Evolutionary conservation across 768 basidiomycete species (phyloP).

Genomic region (Gymnopilus junonius): DNA sequence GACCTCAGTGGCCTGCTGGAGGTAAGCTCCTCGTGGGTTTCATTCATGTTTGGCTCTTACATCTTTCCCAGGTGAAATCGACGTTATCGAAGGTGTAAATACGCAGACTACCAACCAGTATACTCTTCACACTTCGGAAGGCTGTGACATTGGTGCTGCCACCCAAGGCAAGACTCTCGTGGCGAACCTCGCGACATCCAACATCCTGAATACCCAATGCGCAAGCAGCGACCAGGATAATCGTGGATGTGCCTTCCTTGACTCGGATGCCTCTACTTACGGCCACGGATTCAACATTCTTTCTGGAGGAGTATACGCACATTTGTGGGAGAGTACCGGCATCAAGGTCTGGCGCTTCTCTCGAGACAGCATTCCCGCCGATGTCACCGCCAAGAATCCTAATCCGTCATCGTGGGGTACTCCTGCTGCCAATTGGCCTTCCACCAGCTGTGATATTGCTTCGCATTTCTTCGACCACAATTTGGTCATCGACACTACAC

Average conservation of each 20-base stretch:
- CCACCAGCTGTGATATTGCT: conserved; percentile 50
- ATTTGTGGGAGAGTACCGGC: conserved; percentile 55
- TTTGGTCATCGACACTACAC: conserved; percentile 50
- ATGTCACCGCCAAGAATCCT: conserved; percentile 50
- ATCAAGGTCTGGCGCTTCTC: conserved; percentile 64
- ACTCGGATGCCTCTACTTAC: conserved; percentile 41
- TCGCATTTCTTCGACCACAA: conserved; percentile 57
- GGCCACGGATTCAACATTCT: conserved; percentile 50
- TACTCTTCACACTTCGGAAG: conserved; percentile 62
- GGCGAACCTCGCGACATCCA: conserved; percentile 30
- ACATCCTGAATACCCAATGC: conserved; percentile 39
- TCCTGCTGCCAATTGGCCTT: conserved; percentile 56
- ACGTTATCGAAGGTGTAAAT: conserved; percentile 78
- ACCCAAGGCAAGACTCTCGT: conserved; percentile 28
- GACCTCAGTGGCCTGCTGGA: conserved; percentile 52
- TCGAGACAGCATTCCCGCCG: conserved; percentile 52
- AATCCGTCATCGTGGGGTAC: conserved; percentile 54
- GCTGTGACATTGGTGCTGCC: conserved; percentile 33
- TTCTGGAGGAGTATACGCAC: conserved; percentile 57
- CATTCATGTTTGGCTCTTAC: neutral
- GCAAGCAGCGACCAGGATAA: conserved; percentile 43
- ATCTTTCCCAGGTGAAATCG: conserved; percentile 57
- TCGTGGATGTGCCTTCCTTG: conserved; percentile 54
- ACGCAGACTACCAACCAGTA: conserved; percentile 59
- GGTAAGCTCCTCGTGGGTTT: conserved; percentile 34